Evolutionary conservation across 306 rosid species (phyloP).

Genomic region (Oxytropis ochrocephala): DNA sequence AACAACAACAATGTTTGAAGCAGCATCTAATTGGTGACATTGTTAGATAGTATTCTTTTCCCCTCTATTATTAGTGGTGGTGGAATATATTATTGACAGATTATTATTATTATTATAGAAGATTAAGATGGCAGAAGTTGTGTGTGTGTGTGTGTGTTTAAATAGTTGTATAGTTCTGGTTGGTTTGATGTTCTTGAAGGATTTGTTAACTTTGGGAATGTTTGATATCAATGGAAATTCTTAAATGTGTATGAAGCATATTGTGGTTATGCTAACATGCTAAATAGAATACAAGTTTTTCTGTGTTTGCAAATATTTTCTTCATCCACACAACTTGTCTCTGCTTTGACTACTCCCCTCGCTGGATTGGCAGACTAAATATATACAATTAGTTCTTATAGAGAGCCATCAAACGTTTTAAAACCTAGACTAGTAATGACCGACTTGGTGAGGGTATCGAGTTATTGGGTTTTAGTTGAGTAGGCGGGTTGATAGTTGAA

Average conservation of each 20-base stretch:
- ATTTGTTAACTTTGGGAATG: constrained; percentile 50
- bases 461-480: too few species aligned
- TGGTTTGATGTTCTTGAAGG: constrained; percentile 35
- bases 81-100: constrained; percentile 28
- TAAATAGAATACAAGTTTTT: constrained; percentile 28
- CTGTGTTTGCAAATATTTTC: constrained; percentile 19
- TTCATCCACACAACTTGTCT: background rate
- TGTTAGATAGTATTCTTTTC: constrained; percentile 31
- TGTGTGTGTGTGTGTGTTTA: background rate
- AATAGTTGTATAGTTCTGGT: constrained; percentile 41
- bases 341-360: too few species aligned
- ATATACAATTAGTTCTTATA: background rate
- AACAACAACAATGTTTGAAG: constrained; percentile 15
- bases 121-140: constrained; percentile 31
- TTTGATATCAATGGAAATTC: constrained; percentile 41
- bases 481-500: too few species aligned
- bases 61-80: constrained; percentile 36
- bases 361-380: background rate
- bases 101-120: too few species aligned
- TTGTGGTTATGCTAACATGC: constrained; percentile 32
- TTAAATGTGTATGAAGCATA: constrained; percentile 38
- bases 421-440: too few species aligned
- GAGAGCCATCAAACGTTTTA: too few species aligned
- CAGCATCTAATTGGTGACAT: constrained; percentile 22
- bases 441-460: too few species aligned